Evolutionary conservation across 2,329 filamentous ascomycete species (phyloP), one percentile per base, ranked within the genome.

Genomic region (Colletotrichum echinochloae): DNA sequence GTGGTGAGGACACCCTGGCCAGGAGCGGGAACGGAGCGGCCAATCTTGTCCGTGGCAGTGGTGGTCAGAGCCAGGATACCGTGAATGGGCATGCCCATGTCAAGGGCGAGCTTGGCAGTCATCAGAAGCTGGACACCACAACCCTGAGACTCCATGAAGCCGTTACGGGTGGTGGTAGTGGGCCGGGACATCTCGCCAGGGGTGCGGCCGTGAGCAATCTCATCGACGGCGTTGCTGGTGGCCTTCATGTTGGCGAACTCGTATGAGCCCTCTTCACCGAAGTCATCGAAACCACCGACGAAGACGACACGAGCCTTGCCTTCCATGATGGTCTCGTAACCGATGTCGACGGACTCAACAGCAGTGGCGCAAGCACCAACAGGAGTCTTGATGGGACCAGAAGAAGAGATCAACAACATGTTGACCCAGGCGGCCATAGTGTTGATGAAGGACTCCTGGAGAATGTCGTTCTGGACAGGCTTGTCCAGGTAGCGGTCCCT

Each of bases 171-270:
- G 3, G 96, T 99, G 54, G 96, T 99, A 6, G 95, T 97, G 5
- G 96, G 96, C 72, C 96, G 92, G 39, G 97, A 99, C 96, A 99
- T 99, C 83, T 99, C 96, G 82, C 91, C 90, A 16, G 96, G 95
- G 60, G 96, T 98, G 74, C 96, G 94, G 57, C 96, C 96, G 78
- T 98, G 96, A 12, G 91, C 94, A 76, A 99, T 94, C 81, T 99
- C 97, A 75, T 98, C 95, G 72, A 98, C 92, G 33, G 95, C 95
- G 79, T 98, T 99, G 88, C 95, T 98, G 66, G 96, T 99, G 70
- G 96, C 96, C 84, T 97, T 97, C 96, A 99, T 99, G 87, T 99
- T 99, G 86, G 96, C 96, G 81, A 99, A 99, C 83, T 99, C 96
- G 79, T 98, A 99, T 1, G 96, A 99, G 62, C 96, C 97, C 84